phyloP scores from a whole-genome alignment of 768 basidiomycete genomes.

The Naganishia antarctica region DNA sequence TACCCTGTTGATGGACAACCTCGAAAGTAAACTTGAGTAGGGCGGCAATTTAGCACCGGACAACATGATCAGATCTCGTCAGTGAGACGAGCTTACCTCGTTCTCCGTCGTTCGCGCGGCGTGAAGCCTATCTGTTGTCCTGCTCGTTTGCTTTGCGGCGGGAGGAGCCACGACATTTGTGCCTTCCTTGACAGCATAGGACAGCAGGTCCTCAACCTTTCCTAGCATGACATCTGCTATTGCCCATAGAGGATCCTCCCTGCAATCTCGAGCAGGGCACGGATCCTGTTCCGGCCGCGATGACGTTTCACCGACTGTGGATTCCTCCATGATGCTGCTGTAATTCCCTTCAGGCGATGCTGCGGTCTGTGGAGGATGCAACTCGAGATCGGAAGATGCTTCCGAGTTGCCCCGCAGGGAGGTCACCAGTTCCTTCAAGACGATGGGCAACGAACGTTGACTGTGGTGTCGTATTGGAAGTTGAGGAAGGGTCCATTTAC shows the following conservation, averaged over 20 bases:
- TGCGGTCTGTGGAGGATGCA: not conserved
- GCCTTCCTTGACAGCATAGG: not conserved
- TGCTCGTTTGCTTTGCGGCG: too few species aligned
- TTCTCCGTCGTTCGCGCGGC: not conserved
- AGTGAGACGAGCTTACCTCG: not conserved
- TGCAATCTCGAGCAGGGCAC: too few species aligned
- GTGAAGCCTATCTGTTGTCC: not conserved
- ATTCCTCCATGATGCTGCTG: not conserved
- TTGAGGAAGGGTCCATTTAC: not conserved
- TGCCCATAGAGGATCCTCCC: constrained; percentile 14
- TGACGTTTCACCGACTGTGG: not conserved
- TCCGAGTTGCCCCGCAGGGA: not conserved
- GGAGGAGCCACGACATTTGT: not conserved
- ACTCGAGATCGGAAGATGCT: not conserved
- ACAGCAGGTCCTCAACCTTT: not conserved
- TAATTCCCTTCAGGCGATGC: not conserved
- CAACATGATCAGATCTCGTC: not conserved
- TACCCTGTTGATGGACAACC: too few species aligned
- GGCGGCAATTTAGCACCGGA: not conserved
- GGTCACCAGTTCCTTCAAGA: constrained; percentile 1
- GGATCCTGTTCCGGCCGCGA: too few species aligned
- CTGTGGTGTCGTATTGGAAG: not conserved
- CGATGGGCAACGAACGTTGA: not conserved
- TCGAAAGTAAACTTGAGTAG: not conserved
- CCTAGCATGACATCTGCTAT: constrained; percentile 7